Evolutionary conservation across 1,284 basidiomycete species (phyloP).

Genomic region (Trametes polyzona): DNA sequence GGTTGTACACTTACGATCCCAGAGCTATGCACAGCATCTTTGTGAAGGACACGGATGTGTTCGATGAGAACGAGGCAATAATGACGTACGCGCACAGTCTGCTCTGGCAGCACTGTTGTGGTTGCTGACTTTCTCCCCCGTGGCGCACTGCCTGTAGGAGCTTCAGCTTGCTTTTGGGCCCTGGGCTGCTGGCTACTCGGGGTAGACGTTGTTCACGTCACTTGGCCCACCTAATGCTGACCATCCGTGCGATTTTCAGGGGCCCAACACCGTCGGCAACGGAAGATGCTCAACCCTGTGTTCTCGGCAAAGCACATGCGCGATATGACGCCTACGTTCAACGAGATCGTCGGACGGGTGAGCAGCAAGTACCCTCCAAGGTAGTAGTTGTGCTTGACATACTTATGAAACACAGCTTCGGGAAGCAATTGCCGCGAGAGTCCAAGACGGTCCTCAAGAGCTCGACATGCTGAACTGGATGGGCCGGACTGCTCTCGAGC

Average conservation of each 20-base stretch:
- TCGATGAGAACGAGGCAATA: background rate
- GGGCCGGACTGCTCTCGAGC: slow-evolving; percentile 42
- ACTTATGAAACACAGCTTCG: slow-evolving; percentile 26
- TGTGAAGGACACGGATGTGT: background rate
- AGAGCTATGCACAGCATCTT: background rate
- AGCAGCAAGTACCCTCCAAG: too few relatives aligned
- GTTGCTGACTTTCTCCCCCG: too few relatives aligned
- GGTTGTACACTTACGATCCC: background rate
- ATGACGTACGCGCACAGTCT: background rate
- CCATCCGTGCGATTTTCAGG: background rate
- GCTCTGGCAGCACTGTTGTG: too few relatives aligned
- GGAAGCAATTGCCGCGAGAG: slow-evolving; percentile 23
- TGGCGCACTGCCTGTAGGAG: slow-evolving; percentile 2
- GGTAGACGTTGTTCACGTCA: too few relatives aligned
- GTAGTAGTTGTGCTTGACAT: background rate
- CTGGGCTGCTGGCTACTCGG: slow-evolving; percentile 24
- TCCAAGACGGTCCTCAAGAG: slow-evolving; percentile 26
- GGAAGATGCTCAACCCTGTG: slow-evolving; percentile 13
- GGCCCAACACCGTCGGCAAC: slow-evolving; percentile 9
- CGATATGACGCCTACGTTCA: slow-evolving; percentile 8
- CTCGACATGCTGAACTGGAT: slow-evolving; percentile 42
- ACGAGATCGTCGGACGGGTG: background rate
- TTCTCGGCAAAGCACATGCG: slow-evolving; percentile 11
- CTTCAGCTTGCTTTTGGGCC: slow-evolving; percentile 20
- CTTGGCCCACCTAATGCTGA: background rate